Evolutionary conservation across 2,329 filamentous ascomycete genomes (phyloP).

Genomic region (Berkeleyomyces basicola): DNA sequence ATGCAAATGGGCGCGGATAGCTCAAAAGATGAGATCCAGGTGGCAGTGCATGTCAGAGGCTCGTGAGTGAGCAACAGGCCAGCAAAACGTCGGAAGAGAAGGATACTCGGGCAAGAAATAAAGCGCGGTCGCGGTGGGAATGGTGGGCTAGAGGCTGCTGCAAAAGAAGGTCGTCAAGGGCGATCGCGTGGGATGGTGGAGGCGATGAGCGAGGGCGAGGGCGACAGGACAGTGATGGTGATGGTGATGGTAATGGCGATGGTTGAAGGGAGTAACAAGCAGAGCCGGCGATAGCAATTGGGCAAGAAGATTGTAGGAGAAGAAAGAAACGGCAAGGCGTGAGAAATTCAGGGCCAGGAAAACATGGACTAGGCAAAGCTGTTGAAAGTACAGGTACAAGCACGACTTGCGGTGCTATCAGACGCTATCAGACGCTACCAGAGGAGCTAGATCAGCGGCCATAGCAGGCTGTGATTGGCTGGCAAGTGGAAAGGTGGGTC

Average conservation of each 20-base stretch:
- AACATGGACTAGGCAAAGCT: background rate
- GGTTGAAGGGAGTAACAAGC: background rate
- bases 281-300: background rate
- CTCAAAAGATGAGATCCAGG: background rate
- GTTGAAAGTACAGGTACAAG: background rate
- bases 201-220: background rate
- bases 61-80: background rate
- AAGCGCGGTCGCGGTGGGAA: background rate
- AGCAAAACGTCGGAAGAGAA: background rate
- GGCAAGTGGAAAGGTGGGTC: rapidly evolving
- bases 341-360: background rate
- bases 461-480: background rate
- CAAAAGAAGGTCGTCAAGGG: background rate
- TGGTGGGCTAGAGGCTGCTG: too few species aligned
- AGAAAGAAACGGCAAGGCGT: background rate
- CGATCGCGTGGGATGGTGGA: background rate
- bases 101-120: background rate
- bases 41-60: background rate
- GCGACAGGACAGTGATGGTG: background rate
- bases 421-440: background rate
- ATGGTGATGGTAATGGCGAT: background rate
- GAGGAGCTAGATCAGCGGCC: background rate
- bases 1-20: background rate
- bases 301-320: background rate
- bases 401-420: background rate